phyloP scores from a whole-genome alignment of 148 eudicot species.

The Vaccinium darrowii region DNA sequence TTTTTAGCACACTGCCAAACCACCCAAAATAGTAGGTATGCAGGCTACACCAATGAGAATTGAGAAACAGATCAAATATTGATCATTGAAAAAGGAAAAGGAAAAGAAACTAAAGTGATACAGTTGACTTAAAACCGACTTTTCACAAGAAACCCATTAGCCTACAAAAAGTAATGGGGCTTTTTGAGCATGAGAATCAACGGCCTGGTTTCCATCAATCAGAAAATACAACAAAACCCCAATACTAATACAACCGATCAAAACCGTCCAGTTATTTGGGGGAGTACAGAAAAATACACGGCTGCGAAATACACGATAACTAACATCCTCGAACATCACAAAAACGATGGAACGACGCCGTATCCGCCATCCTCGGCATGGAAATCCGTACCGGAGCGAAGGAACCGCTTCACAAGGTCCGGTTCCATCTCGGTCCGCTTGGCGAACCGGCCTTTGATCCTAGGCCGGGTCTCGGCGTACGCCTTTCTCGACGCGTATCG shows the following conservation, averaged over 20 bases:
- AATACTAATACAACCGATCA: background rate
- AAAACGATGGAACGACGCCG: slow-evolving; percentile 60
- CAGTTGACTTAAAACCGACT: slow-evolving; percentile 12
- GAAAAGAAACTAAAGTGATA: background rate
- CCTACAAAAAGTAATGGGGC: slow-evolving; percentile 20
- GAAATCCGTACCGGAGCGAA: slow-evolving; percentile 19
- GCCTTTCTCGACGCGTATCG: slow-evolving; percentile 93
- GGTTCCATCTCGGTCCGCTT: slow-evolving; percentile 45
- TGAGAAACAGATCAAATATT: slow-evolving; percentile 34
- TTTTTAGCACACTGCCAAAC: too few species aligned
- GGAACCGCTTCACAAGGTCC: slow-evolving; percentile 24
- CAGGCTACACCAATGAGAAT: slow-evolving; percentile 32
- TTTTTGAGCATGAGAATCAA: slow-evolving; percentile 21
- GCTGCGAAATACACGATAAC: background rate
- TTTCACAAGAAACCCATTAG: slow-evolving; percentile 6
- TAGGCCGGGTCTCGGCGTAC: slow-evolving; percentile 85
- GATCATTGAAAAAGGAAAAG: background rate
- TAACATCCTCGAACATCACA: background rate
- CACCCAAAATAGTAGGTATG: background rate
- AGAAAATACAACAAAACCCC: background rate
- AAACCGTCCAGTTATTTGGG: slow-evolving; percentile 14
- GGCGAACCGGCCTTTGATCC: slow-evolving; percentile 89
- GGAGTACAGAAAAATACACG: background rate
- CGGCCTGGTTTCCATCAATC: slow-evolving; percentile 13
- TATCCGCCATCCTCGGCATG: slow-evolving; percentile 34